These are phyloP conservation scores for Ceratobasidium sp. DNA, from an alignment of 1,284 basidiomycete species.

Conservation along the genomic window DNA sequence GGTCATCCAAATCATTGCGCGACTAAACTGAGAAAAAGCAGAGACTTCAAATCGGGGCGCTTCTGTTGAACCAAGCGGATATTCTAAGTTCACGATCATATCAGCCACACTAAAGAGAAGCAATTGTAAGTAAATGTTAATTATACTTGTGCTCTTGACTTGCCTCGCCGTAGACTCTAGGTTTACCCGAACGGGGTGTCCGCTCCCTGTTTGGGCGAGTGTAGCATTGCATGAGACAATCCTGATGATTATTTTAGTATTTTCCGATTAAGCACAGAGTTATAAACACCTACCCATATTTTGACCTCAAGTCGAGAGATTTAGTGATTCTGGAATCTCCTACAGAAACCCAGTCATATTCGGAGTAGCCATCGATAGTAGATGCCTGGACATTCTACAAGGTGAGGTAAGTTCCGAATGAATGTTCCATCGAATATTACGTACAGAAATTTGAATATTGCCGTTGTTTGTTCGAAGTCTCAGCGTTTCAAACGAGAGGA, in stretches of 20 bases:
- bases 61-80: not conserved
- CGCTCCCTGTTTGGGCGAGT: not conserved
- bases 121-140: no score
- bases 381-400: not conserved
- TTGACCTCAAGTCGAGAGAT: not conserved
- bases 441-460: not conserved
- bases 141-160: not conserved
- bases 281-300: not conserved
- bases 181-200: not conserved
- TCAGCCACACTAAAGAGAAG: not conserved
- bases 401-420: not conserved
- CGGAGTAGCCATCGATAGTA: not conserved
- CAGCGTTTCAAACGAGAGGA: not conserved
- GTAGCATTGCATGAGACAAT: constrained; percentile 4
- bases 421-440: not conserved
- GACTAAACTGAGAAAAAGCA: not conserved
- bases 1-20: not conserved
- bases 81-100: not conserved
- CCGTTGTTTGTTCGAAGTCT: not conserved
- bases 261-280: not conserved
- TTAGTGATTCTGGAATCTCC: not conserved
- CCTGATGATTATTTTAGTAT: not conserved
- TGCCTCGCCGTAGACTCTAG: not conserved
- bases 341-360: not conserved
- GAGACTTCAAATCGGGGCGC: not conserved